Evolutionary conservation across 805 yeast genomes (phyloP).

Genomic region (Hanseniaspora thailandica): DNA sequence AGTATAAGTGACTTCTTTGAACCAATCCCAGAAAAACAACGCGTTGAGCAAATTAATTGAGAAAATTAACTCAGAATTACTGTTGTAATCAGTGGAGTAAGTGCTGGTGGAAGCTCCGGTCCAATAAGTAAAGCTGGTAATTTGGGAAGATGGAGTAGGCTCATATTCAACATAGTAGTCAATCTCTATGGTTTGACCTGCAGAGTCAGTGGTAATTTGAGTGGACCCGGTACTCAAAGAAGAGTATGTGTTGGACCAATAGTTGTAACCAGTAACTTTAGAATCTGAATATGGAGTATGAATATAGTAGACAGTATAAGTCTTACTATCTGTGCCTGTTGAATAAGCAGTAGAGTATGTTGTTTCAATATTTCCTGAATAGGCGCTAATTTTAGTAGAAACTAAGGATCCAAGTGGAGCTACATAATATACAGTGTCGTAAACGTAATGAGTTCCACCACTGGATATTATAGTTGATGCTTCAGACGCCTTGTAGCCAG

Average conservation of each 20-base stretch:
- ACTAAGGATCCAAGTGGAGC: not conserved
- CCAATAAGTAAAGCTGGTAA: slow-evolving; percentile 2
- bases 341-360: not conserved
- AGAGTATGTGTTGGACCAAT: too few relatives aligned
- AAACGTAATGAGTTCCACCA: not conserved
- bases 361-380: not conserved
- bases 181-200: not conserved
- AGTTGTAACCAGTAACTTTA: not conserved
- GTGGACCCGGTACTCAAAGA: not conserved
- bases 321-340: not conserved
- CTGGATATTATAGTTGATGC: too few relatives aligned
- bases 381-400: not conserved
- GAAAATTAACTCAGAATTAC: not conserved
- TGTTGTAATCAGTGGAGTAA: not conserved
- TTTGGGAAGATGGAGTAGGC: not conserved
- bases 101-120: not conserved
- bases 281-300: not conserved
- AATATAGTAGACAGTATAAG: not conserved
- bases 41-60: not conserved
- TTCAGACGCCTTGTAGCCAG: too few relatives aligned
- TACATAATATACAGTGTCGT: not conserved
- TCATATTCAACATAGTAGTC: not conserved
- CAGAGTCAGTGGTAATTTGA: not conserved
- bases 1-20: not conserved
- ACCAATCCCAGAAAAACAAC: not conserved